Evolutionary conservation across 495 filamentous ascomycete genomes (phyloP).

Genomic region (Penicillium nucicola): DNA sequence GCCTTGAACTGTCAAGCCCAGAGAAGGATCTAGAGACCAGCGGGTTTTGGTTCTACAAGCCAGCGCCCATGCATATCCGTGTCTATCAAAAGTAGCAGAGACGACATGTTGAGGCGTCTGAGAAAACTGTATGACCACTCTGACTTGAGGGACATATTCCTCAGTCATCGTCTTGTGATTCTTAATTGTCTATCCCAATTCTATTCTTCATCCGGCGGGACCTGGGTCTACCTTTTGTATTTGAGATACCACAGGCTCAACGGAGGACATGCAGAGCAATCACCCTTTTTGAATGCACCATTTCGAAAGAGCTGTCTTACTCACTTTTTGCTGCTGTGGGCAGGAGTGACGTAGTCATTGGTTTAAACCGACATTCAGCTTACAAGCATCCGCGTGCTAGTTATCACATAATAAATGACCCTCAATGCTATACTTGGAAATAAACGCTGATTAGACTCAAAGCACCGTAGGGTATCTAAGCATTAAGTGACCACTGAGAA

Average conservation of each 20-base stretch:
- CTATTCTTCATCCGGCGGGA: not conserved
- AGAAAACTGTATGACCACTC: not conserved
- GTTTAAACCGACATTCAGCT: no score
- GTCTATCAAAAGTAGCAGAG: not conserved
- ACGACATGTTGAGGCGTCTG: not conserved
- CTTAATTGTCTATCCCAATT: not conserved
- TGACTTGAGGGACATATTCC: not conserved
- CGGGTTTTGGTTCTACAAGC: conserved; percentile 14
- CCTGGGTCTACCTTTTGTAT: not conserved
- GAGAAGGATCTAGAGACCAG: conserved; percentile 1
- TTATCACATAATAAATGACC: no score
- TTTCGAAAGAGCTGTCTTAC: no score
- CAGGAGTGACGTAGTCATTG: no score
- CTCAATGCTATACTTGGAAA: no score
- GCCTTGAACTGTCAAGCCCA: conserved; percentile 6
- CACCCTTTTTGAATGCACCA: no score
- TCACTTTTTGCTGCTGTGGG: no score
- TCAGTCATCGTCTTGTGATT: not conserved
- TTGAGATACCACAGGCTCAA: not conserved
- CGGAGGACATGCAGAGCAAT: no score
- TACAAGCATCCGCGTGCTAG: no score
- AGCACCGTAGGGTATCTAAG: no score
- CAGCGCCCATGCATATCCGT: not conserved
- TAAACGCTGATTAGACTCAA: no score
- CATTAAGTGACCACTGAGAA: no score